phyloP scores from a whole-genome alignment of 2,329 filamentous ascomycete genomes.

The Fusarium domesticum region DNA sequence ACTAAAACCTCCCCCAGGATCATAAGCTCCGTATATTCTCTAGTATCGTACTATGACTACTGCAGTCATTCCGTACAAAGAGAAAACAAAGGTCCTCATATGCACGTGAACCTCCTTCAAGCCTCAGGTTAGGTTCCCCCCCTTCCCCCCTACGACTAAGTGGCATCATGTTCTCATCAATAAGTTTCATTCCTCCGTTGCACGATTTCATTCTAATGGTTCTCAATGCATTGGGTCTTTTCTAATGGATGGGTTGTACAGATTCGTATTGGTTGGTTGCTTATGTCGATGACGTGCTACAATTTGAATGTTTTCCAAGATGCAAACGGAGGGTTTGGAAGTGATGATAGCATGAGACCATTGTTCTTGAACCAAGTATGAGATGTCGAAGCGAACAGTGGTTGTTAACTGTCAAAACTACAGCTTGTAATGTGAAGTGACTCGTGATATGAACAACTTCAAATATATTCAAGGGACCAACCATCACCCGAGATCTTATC shows the following conservation, averaged over 20 bases:
- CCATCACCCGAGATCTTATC: not conserved
- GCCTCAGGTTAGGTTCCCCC: too few relatives aligned
- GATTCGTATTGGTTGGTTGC: not conserved
- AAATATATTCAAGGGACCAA: not conserved
- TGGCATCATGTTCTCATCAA: not conserved
- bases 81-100: too few relatives aligned
- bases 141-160: too few relatives aligned
- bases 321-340: not conserved
- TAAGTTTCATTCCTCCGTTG: not conserved
- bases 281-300: slow-evolving; percentile 19
- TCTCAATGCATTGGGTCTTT: not conserved
- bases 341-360: too few relatives aligned
- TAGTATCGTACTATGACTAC: not conserved
- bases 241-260: not conserved
- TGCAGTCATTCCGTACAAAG: too few relatives aligned
- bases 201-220: not conserved
- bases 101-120: too few relatives aligned
- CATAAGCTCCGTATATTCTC: not conserved
- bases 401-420: too few relatives aligned
- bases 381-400: too few relatives aligned
- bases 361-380: not conserved
- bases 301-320: not conserved
- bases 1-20: not conserved
- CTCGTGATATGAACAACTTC: too few relatives aligned
- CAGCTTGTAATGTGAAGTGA: too few relatives aligned